phyloP scores from a whole-genome alignment of 805 yeast species.

The Candida sonorensis region DNA sequence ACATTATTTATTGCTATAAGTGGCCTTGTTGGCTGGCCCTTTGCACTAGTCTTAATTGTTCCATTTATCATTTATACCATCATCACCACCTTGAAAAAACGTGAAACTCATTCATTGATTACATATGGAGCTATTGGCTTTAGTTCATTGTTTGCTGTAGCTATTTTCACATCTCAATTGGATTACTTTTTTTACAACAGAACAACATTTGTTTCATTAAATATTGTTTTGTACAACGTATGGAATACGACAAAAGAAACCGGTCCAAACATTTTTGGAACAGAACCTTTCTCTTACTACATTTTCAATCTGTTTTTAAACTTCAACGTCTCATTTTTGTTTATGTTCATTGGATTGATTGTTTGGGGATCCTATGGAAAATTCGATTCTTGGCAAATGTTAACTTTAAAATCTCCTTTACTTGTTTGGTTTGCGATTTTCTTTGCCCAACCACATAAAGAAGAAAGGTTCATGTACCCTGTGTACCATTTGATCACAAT shows the following conservation, averaged over 20 bases:
- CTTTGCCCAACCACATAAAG: constrained; percentile 79
- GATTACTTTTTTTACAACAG: constrained; percentile 62
- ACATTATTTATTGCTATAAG: constrained; percentile 50
- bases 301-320: constrained; percentile 61
- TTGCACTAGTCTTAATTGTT: constrained; percentile 54
- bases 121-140: constrained; percentile 14
- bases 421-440: constrained; percentile 64
- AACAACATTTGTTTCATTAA: constrained; percentile 65
- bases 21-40: constrained; percentile 90
- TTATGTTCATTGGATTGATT: constrained; percentile 35
- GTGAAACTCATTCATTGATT: constrained; percentile 2
- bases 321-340: constrained; percentile 50
- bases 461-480: constrained; percentile 86
- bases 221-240: constrained; percentile 80
- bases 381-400: constrained; percentile 8
- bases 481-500: constrained; percentile 64
- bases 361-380: constrained; percentile 17
- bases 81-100: constrained; percentile 7
- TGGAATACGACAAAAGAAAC: constrained; percentile 54
- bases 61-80: constrained; percentile 45
- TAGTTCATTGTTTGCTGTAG: constrained; percentile 10
- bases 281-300: constrained; percentile 74
- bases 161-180: constrained; percentile 23
- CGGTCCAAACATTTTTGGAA: constrained; percentile 90
- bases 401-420: constrained; percentile 40